Conservation (phyloP, 306 rosid species). For the Geum urbanum region DNA sequence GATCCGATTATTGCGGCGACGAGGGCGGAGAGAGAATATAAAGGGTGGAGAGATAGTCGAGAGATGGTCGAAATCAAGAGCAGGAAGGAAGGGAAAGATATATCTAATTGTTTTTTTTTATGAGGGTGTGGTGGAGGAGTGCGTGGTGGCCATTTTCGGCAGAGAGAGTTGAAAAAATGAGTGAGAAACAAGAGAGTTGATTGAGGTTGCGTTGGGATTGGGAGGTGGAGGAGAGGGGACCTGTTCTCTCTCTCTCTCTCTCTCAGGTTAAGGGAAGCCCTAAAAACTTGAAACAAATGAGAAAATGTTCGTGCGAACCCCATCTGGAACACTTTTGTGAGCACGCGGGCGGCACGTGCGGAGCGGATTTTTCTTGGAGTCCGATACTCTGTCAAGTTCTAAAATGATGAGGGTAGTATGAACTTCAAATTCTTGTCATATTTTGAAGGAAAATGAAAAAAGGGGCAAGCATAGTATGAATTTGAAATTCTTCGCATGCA, state of each 20-base stretch:
- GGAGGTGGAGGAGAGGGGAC: background rate
- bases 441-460: too few species aligned
- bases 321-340: background rate
- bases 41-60: background rate
- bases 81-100: too few species aligned
- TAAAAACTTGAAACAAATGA: background rate
- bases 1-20: background rate
- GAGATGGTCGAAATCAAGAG: background rate
- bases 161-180: slow-evolving; percentile 22
- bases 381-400: too few species aligned
- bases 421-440: too few species aligned
- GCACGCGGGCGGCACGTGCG: slow-evolving; percentile 13
- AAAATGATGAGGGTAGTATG: too few species aligned
- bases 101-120: background rate
- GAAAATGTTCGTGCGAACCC: background rate
- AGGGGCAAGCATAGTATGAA: too few species aligned
- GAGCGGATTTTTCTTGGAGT: background rate
- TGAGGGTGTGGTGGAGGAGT: slow-evolving; percentile 19
- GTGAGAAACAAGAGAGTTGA: background rate
- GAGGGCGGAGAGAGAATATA: slow-evolving; percentile 1
- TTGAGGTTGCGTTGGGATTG: background rate
- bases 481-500: too few species aligned
- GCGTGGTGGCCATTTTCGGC: slow-evolving; percentile 49
- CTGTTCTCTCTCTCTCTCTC: too few species aligned
- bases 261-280: background rate